Base-by-base conservation (phyloP, 1,284 basidiomycete species). In the Tranzscheliella williamsii region DNA sequence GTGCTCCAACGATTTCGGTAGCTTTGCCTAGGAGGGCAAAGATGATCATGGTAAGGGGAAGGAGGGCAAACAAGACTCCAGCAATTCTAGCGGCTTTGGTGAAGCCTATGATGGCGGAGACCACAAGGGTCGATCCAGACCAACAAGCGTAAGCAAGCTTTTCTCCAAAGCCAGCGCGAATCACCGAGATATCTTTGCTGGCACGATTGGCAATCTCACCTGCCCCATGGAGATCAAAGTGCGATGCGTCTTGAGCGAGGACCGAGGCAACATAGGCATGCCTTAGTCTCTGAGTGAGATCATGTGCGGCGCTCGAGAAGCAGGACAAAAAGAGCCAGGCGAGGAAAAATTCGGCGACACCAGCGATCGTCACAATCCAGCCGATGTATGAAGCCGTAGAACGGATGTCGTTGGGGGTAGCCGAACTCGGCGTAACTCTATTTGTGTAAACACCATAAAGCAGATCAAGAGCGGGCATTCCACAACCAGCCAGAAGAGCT, bases 141-240 rank as follows among this genome's bases (percentile, higher is more conserved):
- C 78, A 80, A n/a, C 73, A 46, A 30, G 78, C 39, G 50, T 77
- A 79, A 9, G 75, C 80, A 3, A 79, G 42, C 56, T 80, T 77
- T 42, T 81, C 80, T 13, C 80, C 80, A 4, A 79, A 65, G 13
- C 76, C 79, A 2, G 72, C 72, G 22, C 78, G 73, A 30, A 81
- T 71, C 7, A 69, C 57, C 5, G 72, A 69, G 41, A 81, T 73
- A 42, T 81, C 80, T 39, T 78, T 79, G 52, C 74, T 73, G 22
- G 78, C 67, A 21, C 76, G 56, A 11, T 78, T 76, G 8, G 78
- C 76, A 26, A 81, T 73, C 53, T 81, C 80, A 40, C 80, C 80
- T 5, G 80, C 72, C 20, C 80, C 80, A 33, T 79, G 74, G 4
- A 68, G 52, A 43, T 81, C 79, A 45, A 80, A 80, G 57, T 78